Percentiles rank a stretch among this genome's conserved stretches.
Evolutionary conservation across 2,329 filamentous ascomycete species (phyloP).

Genomic region (Ascochyta viciae-villosae): DNA sequence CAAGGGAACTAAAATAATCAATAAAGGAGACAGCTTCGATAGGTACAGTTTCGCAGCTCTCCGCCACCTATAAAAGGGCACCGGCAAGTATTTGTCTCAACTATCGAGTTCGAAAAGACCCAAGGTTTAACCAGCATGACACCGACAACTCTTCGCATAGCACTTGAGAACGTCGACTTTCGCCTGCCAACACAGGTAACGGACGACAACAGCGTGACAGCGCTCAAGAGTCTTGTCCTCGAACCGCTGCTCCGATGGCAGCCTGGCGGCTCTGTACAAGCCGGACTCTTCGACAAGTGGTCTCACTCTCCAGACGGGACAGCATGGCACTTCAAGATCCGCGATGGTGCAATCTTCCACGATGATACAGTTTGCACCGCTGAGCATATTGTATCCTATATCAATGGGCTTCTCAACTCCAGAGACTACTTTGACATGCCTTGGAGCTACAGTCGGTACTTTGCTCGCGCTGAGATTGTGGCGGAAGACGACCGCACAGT

Average conservation of each 20-base stretch:
- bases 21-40: background rate
- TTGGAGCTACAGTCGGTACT: conserved; percentile 2
- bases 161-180: background rate
- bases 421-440: conserved; percentile 1
- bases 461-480: background rate
- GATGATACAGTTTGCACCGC: background rate
- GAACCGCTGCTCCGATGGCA: conserved; percentile 1
- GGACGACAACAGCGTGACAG: conserved; percentile 1
- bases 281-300: background rate
- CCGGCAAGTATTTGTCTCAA: background rate
- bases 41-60: background rate
- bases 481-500: background rate
- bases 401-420: background rate
- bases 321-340: background rate
- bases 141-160: background rate
- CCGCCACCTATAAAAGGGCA: background rate
- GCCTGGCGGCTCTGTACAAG: background rate
- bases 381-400: background rate
- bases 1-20: background rate
- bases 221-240: background rate
- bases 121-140: background rate
- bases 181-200: background rate
- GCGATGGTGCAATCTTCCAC: background rate
- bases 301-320: background rate
- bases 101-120: background rate